A percentile compares a stretch with the other conserved stretches of the same genome.
Conservation (phyloP, 805 yeast genomes). For the Ogataea thermomethanolica region DNA sequence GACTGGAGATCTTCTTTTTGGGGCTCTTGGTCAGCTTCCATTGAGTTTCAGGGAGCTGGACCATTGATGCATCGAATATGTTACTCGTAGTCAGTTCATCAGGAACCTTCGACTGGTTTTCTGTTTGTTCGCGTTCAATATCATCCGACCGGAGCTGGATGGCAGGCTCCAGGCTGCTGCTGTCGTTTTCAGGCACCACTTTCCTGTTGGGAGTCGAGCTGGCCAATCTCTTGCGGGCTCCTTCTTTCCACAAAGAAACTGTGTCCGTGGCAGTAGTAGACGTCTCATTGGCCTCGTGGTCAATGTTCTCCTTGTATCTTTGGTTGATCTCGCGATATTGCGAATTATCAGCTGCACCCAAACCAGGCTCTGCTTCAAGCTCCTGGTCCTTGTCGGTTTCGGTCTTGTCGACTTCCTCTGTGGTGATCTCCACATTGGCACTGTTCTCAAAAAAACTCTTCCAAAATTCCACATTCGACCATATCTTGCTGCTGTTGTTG, state of each 20-base stretch:
- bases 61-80: conserved; percentile 18
- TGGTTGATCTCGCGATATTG: conserved; percentile 18
- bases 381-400: conserved; percentile 1
- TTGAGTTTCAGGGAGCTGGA: conserved; percentile 13
- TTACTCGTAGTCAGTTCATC: conserved; percentile 21
- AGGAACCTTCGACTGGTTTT: conserved; percentile 1
- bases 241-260: conserved; percentile 20
- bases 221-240: conserved; percentile 14
- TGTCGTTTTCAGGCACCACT: conserved; percentile 3
- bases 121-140: conserved; percentile 15
- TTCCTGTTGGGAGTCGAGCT: conserved; percentile 25
- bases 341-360: conserved; percentile 13
- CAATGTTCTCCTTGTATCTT: conserved; percentile 17
- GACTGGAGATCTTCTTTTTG: conserved; percentile 9
- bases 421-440: conserved; percentile 31
- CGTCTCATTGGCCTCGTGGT: conserved; percentile 11
- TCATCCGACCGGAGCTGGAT: conserved; percentile 18
- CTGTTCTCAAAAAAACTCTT: conserved; percentile 65
- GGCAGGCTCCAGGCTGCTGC: conserved; percentile 15
- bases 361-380: background rate
- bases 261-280: conserved; percentile 18
- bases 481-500: conserved; percentile 52
- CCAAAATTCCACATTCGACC: conserved; percentile 71
- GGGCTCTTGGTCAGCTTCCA: conserved; percentile 19
- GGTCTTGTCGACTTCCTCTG: conserved; percentile 16